A percentile compares a stretch with the other conserved stretches of the same genome.
These are phyloP conservation scores for Cordyceps sp. DNA, from an alignment of 2,329 filamentous ascomycete genomes.

Conservation along the genomic window DNA sequence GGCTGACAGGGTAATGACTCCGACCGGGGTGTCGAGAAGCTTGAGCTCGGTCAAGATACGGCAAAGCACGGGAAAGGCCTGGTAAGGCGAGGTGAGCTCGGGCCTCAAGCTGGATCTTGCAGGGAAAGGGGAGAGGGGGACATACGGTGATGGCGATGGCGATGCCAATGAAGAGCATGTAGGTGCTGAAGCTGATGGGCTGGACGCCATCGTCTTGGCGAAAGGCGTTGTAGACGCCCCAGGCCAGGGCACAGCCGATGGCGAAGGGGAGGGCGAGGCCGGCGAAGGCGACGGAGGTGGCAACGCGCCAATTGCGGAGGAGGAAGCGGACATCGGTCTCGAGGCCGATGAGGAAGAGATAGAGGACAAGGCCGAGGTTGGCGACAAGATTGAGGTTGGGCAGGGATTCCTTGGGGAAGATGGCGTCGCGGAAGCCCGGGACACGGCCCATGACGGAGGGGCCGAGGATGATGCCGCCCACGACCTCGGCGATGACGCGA, in stretches of 20 bases:
- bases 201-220: conserved; percentile 21
- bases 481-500: conserved; percentile 69
- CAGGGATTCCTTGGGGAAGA: conserved; percentile 64
- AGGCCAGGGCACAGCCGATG: conserved; percentile 63
- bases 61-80: conserved; percentile 74
- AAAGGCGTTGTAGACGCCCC: conserved; percentile 66
- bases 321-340: conserved; percentile 74
- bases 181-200: conserved; percentile 32
- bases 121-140: background rate
- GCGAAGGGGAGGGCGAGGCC: conserved; percentile 76
- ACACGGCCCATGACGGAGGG: conserved; percentile 81
- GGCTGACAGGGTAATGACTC: conserved; percentile 75
- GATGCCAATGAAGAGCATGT: conserved; percentile 69
- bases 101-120: background rate
- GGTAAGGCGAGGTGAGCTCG: background rate
- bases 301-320: conserved; percentile 63
- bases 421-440: conserved; percentile 56
- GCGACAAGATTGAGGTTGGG: conserved; percentile 62
- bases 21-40: conserved; percentile 65
- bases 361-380: conserved; percentile 69
- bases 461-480: conserved; percentile 71
- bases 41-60: conserved; percentile 87
- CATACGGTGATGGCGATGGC: conserved; percentile 68
- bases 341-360: conserved; percentile 74
- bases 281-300: conserved; percentile 57